Evolutionary conservation across 306 rosid genomes (phyloP), one percentile per base, ranked within the genome.

Genomic region (Canavalia ensiformis): DNA sequence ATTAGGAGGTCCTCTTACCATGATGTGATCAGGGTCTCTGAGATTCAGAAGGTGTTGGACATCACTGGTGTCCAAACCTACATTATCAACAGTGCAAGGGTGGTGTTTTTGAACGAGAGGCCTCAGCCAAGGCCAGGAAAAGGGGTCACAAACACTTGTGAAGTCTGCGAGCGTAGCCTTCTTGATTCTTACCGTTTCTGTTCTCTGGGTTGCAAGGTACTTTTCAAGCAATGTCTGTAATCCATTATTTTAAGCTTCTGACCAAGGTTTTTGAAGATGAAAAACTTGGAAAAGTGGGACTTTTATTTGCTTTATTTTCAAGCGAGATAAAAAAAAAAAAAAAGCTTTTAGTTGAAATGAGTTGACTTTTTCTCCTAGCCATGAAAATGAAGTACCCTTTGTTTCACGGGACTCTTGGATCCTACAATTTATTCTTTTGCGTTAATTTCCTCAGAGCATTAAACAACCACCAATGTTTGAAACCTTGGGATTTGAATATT

Each of bases 111-210:
- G 90, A 96, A 96, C 52, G 97, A 94, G 71, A 85, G 99, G 73
- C 99, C 99, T 75, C 99, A 96, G 84, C 99, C 98, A 6, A 90
- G 99, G 97, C 99, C 99, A 0, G 98, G 99, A 0, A 94, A 96
- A 83, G 98, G 99, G 7, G 98, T 96, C 76, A 96, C 98, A 6
- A 94, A 96, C 86, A 96, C 99, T 35, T 96, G 99, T 67, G 97
- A 96, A 84, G 99, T 94, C 86, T 96, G 99, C 56, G 97, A 94
- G 62, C 97, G 99, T 13, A 96, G 99, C 81, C 99, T 96, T 45
- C 95, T 96, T 1, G 99, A 96, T 81, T 90, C 99, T 25, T 96
- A 83, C 85, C 86, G 97, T 7, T 96, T 96, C 87, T 96, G 97
- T 84, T 96, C 99, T 67, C 98, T 96, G 7, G 99, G 99, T 47